A percentile compares a stretch with the other conserved stretches of the same genome.
Evolutionary conservation across 1,284 basidiomycete genomes (phyloP).

Genomic region (Cryptococcus sp.): DNA sequence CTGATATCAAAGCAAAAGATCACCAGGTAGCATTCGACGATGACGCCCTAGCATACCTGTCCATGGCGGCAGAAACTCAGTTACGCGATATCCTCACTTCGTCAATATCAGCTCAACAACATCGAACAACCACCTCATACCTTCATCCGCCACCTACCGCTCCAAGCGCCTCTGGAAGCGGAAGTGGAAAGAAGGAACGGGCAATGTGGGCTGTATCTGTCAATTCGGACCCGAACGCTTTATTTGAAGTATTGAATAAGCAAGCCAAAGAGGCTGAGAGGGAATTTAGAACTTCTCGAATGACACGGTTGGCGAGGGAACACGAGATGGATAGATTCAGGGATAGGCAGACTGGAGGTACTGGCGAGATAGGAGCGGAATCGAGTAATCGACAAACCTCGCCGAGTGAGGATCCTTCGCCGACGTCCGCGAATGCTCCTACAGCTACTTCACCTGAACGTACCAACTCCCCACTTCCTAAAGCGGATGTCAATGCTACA

Average conservation of each 20-base stretch:
- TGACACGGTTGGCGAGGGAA: constrained; percentile 39
- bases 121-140: constrained; percentile 40
- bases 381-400: background rate
- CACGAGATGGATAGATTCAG: constrained; percentile 31
- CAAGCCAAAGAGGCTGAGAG: constrained; percentile 38
- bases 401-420: background rate
- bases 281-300: constrained; percentile 31
- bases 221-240: constrained; percentile 27
- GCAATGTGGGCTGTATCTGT: constrained; percentile 37
- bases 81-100: constrained; percentile 29
- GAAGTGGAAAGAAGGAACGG: background rate
- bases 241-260: constrained; percentile 28
- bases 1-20: constrained; percentile 17
- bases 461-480: constrained; percentile 2
- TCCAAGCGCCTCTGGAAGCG: constrained; percentile 1
- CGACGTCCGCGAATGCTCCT: constrained; percentile 10
- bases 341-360: constrained; percentile 10
- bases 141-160: constrained; percentile 25
- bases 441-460: constrained; percentile 6
- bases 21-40: constrained; percentile 34
- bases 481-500: constrained; percentile 2
- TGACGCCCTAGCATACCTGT: constrained; percentile 36
- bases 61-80: constrained; percentile 38
- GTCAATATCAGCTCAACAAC: constrained; percentile 34
- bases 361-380: background rate